Evolutionary conservation across 768 basidiomycete genomes (phyloP).

Genomic region (Pulveroboletus frians): DNA sequence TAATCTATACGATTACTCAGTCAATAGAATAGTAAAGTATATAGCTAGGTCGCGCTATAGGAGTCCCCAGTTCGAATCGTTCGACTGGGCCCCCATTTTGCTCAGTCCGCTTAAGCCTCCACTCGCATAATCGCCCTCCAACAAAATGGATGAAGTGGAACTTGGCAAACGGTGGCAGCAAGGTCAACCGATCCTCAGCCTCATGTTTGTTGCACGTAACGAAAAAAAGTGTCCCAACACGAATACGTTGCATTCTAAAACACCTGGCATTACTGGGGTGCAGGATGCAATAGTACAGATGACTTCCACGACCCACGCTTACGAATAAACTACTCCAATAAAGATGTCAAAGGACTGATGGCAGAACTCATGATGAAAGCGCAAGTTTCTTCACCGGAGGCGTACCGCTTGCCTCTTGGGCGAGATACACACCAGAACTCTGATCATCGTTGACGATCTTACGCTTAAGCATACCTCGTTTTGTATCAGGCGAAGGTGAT

Average conservation of each 20-base stretch:
- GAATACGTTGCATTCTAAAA: not conserved
- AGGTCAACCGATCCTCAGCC: not conserved
- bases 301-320: constrained; percentile 17
- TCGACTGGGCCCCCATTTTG: too few species aligned
- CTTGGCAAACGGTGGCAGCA: not conserved
- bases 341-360: constrained; percentile 17
- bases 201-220: not conserved
- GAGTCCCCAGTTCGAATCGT: too few species aligned
- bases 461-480: constrained; percentile 62
- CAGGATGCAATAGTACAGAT: constrained; percentile 24
- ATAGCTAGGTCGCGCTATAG: too few species aligned
- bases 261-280: constrained; percentile 9
- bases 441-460: constrained; percentile 58
- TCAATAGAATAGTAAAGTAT: too few species aligned
- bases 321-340: constrained; percentile 33
- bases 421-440: constrained; percentile 28
- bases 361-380: constrained; percentile 31
- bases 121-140: too few species aligned
- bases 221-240: not conserved
- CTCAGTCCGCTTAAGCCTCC: too few species aligned
- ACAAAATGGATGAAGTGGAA: too few species aligned
- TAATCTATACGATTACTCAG: too few species aligned
- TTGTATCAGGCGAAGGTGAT: constrained; percentile 51
- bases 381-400: constrained; percentile 69
- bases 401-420: constrained; percentile 40